Evolutionary conservation across 1,284 basidiomycete species (phyloP).

Genomic region (Paramarasmius palmivorus): DNA sequence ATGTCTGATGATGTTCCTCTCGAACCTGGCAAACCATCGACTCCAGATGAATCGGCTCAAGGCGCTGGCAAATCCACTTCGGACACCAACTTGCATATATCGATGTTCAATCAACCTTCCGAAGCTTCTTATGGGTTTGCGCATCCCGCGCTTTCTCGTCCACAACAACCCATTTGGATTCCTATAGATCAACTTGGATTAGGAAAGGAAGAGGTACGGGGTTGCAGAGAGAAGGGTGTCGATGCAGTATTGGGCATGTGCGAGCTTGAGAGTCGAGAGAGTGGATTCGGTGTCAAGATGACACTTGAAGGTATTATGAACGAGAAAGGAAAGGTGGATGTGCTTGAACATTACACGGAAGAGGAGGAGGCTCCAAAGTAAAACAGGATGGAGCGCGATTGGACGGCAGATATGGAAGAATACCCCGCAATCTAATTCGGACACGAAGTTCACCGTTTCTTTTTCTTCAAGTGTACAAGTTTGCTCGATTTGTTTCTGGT

Average conservation of each 20-base stretch:
- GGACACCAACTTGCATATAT: constrained; percentile 6
- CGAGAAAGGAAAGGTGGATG: constrained; percentile 67
- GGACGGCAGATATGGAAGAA: no score
- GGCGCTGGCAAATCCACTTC: neutral
- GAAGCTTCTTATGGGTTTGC: constrained; percentile 65
- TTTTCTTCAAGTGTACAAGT: no score
- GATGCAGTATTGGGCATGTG: constrained; percentile 41
- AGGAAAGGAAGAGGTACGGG: constrained; percentile 61
- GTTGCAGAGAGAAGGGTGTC: constrained; percentile 59
- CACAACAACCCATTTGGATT: constrained; percentile 81
- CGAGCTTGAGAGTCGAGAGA: no score
- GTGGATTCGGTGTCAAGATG: no score
- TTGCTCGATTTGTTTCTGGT: no score
- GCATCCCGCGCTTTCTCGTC: constrained; percentile 77
- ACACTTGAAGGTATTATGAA: constrained; percentile 55
- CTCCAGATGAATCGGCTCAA: neutral
- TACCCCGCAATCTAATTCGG: no score
- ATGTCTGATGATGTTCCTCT: constrained; percentile 15
- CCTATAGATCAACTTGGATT: constrained; percentile 73
- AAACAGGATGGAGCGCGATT: no score
- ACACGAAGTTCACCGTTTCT: no score
- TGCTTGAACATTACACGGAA: constrained; percentile 21
- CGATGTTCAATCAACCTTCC: constrained; percentile 19
- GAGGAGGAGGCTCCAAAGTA: no score
- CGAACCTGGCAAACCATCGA: constrained; percentile 1